Percentiles rank a stretch among this genome's conserved stretches.
Conservation (phyloP, 257 asterid genomes). For the Nemophila menziesii region DNA sequence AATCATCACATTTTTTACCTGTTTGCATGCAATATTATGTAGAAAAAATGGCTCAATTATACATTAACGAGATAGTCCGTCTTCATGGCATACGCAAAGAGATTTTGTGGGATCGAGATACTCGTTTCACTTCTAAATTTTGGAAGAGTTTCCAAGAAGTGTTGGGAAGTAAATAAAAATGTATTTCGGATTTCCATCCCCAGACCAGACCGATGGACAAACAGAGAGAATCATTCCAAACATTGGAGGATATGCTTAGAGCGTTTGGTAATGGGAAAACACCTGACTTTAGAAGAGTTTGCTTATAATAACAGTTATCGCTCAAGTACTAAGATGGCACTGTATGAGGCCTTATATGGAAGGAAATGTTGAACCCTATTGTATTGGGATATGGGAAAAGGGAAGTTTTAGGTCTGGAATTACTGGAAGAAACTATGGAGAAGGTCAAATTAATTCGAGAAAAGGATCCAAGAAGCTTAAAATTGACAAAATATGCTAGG, state of each 20-base stretch:
- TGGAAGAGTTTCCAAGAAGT: background rate
- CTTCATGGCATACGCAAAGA: background rate
- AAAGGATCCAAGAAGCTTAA: background rate
- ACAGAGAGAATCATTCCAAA: background rate
- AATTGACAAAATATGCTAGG: background rate
- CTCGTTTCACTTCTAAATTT: background rate
- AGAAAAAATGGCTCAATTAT: too few species aligned
- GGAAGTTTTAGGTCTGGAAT: background rate
- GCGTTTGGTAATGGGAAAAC: background rate
- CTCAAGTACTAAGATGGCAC: background rate
- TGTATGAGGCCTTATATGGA: too few species aligned
- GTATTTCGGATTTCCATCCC: background rate
- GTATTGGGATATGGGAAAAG: background rate
- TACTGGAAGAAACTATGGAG: background rate
- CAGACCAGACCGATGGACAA: constrained; percentile 1
- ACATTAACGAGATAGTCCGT: background rate
- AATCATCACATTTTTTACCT: background rate
- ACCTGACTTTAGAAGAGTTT: background rate
- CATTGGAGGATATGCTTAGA: constrained; percentile 1
- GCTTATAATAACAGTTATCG: background rate
- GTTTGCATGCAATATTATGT: background rate
- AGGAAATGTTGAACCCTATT: background rate
- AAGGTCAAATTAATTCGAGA: too few species aligned
- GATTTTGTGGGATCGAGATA: background rate
- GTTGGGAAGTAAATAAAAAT: background rate